Percentiles rank a stretch among this genome's conserved stretches.
phyloP scores from a whole-genome alignment of 2,329 filamentous ascomycete species.

The Stagonosporopsis tanaceti region DNA sequence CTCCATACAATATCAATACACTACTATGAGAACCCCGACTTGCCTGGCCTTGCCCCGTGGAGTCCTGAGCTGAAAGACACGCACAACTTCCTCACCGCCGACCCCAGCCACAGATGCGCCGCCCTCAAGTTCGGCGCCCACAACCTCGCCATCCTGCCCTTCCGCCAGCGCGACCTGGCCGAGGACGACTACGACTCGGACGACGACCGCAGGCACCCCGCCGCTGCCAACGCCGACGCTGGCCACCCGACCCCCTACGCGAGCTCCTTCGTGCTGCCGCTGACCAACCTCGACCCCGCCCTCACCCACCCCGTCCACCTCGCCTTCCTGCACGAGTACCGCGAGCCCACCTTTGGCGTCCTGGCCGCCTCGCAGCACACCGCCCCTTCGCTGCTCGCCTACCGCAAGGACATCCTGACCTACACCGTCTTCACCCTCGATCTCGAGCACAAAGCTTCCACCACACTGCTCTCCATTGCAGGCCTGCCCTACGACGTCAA shows the following conservation, averaged over 20 bases:
- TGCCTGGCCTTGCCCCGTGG: constrained; percentile 79
- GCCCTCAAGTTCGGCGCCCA: constrained; percentile 90
- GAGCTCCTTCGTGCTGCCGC: constrained; percentile 89
- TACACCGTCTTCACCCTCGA: constrained; percentile 97
- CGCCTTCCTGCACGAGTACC: constrained; percentile 93
- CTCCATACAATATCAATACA: constrained; percentile 93
- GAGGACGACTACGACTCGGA: constrained; percentile 92
- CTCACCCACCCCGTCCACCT: constrained; percentile 90
- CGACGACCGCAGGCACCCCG: constrained; percentile 60
- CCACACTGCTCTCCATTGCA: constrained; percentile 85
- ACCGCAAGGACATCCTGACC: constrained; percentile 82
- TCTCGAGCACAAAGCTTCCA: constrained; percentile 90
- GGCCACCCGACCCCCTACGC: constrained; percentile 74
- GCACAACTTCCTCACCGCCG: constrained; percentile 82
- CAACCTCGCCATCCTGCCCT: constrained; percentile 92
- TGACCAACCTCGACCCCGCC: constrained; percentile 86
- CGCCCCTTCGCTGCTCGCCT: constrained; percentile 75
- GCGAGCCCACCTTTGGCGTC: constrained; percentile 96
- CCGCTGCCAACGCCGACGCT: constrained; percentile 45
- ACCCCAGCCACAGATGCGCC: constrained; percentile 91
- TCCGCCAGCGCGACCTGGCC: constrained; percentile 84
- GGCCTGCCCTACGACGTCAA: constrained; percentile 88
- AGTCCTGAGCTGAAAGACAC: constrained; percentile 76
- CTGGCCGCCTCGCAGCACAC: constrained; percentile 78
- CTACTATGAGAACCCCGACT: constrained; percentile 95